phyloP scores from a whole-genome alignment of 2,329 filamentous ascomycete species.

The Thielaviopsis cerberus region DNA sequence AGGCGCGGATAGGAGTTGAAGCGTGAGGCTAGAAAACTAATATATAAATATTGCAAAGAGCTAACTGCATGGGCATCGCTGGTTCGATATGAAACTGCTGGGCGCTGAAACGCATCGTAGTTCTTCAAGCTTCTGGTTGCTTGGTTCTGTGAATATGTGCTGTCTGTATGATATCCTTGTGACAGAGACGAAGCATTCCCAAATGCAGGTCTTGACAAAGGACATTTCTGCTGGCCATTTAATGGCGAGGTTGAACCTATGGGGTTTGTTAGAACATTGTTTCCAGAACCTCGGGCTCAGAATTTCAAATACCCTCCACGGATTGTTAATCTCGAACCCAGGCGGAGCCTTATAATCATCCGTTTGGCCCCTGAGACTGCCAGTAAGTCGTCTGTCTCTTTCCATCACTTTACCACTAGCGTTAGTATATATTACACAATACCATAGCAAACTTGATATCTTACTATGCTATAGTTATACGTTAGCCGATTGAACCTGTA shows the following conservation, averaged over 20 bases:
- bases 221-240: not conserved
- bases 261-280: not conserved
- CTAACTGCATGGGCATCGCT: not conserved
- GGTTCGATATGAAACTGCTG: not conserved
- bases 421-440: constrained; percentile 4
- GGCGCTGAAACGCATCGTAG: not conserved
- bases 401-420: constrained; percentile 38
- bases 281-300: not conserved
- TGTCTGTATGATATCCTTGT: constrained; percentile 7
- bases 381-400: constrained; percentile 42
- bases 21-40: constrained; percentile 23
- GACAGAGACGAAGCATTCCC: constrained; percentile 12
- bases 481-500: constrained; percentile 16
- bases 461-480: constrained; percentile 33
- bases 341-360: constrained; percentile 35
- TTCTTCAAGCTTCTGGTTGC: not conserved
- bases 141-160: constrained; percentile 12
- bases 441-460: constrained; percentile 10
- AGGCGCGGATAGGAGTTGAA: constrained; percentile 43
- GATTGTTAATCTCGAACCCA: constrained; percentile 44
- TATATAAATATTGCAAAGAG: constrained; percentile 1
- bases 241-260: constrained; percentile 9
- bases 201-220: constrained; percentile 6
- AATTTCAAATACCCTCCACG: constrained; percentile 34
- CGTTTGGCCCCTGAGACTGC: constrained; percentile 37